Evolutionary conservation across 129 eudicot species (phyloP).

Genomic region (Flaveria trinervia): DNA sequence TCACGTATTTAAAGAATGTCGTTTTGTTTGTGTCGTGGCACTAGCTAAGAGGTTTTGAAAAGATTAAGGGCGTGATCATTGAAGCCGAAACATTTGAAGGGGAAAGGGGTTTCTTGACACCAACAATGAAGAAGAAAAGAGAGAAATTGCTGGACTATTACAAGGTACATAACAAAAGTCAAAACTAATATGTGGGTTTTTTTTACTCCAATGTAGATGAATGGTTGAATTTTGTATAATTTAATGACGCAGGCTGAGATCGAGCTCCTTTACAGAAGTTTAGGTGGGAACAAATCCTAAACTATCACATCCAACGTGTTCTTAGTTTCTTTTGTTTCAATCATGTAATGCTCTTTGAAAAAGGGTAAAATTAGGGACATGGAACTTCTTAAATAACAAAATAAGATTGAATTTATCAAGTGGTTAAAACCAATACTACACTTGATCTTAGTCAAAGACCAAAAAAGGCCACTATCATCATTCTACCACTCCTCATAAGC

Average conservation of each 20-base stretch:
- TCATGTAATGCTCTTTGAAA: not conserved
- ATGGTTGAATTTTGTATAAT: not conserved
- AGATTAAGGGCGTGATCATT: slow-evolving; percentile 62
- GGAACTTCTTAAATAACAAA: too few relatives aligned
- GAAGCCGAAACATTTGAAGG: slow-evolving; percentile 67
- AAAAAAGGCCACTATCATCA: not conserved
- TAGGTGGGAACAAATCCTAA: slow-evolving; percentile 15
- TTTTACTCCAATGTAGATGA: not conserved
- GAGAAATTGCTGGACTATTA: slow-evolving; percentile 54
- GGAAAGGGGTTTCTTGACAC: slow-evolving; percentile 69
- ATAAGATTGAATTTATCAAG: too few relatives aligned
- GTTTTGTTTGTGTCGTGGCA: slow-evolving; percentile 8
- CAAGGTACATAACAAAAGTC: slow-evolving; percentile 44
- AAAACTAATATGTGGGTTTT: not conserved
- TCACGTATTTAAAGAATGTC: not conserved
- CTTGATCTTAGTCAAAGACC: too few relatives aligned
- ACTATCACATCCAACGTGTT: not conserved
- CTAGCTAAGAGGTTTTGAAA: slow-evolving; percentile 82
- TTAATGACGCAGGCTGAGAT: slow-evolving; percentile 24
- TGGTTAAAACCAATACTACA: too few relatives aligned
- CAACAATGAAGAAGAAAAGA: slow-evolving; percentile 88
- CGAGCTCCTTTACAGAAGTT: slow-evolving; percentile 11
- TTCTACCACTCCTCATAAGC: not conserved
- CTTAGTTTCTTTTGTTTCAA: not conserved
- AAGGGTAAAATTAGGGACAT: not conserved